Conservation (phyloP, 2,329 filamentous ascomycete genomes). For the Colletotrichum trifolii region DNA sequence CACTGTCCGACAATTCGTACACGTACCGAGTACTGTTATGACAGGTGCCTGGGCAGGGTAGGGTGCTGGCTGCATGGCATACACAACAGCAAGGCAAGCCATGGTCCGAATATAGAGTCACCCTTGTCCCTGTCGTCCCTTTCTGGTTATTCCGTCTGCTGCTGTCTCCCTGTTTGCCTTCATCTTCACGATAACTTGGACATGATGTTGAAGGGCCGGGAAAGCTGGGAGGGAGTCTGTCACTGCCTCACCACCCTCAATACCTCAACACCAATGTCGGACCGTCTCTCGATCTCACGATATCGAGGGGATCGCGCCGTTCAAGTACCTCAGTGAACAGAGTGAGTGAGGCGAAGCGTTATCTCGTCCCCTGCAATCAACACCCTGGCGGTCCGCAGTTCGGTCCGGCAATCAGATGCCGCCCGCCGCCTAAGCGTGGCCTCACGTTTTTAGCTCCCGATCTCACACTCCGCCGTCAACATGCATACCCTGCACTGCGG, state of each 20-base stretch:
- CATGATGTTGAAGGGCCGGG: too few relatives aligned
- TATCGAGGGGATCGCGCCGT: too few relatives aligned
- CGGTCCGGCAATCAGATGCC: conserved; percentile 32
- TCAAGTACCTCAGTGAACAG: too few relatives aligned
- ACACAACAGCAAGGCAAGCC: conserved; percentile 11
- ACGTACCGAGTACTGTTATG: not conserved
- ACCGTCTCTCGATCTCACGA: too few relatives aligned
- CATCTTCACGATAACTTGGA: too few relatives aligned
- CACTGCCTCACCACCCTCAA: too few relatives aligned
- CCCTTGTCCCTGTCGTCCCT: conserved; percentile 8
- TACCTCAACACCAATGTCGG: too few relatives aligned
- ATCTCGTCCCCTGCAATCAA: not conserved
- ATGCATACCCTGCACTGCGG: not conserved
- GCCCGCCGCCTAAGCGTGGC: conserved; percentile 19
- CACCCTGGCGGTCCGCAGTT: conserved; percentile 24
- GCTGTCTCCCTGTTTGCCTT: not conserved
- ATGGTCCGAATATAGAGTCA: conserved; percentile 29
- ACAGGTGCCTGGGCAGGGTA: not conserved
- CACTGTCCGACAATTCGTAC: not conserved
- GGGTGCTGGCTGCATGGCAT: not conserved
- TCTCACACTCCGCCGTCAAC: not conserved
- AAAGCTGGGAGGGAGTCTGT: too few relatives aligned
- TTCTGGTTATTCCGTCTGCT: conserved; percentile 10
- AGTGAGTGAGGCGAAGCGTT: too few relatives aligned
- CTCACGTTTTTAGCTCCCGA: conserved; percentile 8